These are phyloP conservation scores for Kingdonia uniflora DNA, from an alignment of 164 flowering plant genomes.

Conservation along the genomic window DNA sequence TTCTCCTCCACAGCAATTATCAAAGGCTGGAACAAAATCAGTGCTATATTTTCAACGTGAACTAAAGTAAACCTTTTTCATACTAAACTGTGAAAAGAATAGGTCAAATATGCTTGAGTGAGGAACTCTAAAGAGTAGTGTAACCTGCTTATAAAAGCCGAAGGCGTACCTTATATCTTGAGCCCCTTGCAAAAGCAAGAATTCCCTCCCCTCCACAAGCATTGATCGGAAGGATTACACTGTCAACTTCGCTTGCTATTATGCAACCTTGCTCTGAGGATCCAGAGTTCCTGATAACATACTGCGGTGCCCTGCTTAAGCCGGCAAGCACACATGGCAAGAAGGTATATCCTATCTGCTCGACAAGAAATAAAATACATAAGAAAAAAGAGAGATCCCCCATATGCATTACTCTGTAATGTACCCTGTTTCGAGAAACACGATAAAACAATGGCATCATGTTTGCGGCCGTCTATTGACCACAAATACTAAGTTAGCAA, in stretches of 20 bases:
- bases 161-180: conserved; percentile 33
- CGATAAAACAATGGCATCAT: too few relatives aligned
- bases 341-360: conserved; percentile 79
- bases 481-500: too few relatives aligned
- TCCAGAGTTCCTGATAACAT: conserved; percentile 25
- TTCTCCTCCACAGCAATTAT: conserved; percentile 77
- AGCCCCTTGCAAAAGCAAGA: conserved; percentile 62
- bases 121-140: too few relatives aligned
- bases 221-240: conserved; percentile 62
- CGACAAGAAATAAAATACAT: conserved; percentile 5
- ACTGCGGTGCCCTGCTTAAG: conserved; percentile 75
- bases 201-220: conserved; percentile 79
- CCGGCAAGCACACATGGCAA: conserved; percentile 91
- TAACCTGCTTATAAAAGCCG: not conserved
- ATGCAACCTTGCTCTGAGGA: conserved; percentile 31
- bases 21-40: conserved; percentile 45
- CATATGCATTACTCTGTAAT: too few relatives aligned
- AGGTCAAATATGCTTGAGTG: too few relatives aligned
- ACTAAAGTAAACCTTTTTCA: not conserved
- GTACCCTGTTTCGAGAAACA: too few relatives aligned
- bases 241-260: conserved; percentile 59
- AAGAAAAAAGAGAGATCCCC: not conserved
- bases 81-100: not conserved
- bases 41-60: not conserved
- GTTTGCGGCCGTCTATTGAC: too few relatives aligned